Percentiles rank a stretch among this genome's conserved stretches.
Conservation (phyloP, 2,329 filamentous ascomycete species). For the Scytalidium lignicola region DNA sequence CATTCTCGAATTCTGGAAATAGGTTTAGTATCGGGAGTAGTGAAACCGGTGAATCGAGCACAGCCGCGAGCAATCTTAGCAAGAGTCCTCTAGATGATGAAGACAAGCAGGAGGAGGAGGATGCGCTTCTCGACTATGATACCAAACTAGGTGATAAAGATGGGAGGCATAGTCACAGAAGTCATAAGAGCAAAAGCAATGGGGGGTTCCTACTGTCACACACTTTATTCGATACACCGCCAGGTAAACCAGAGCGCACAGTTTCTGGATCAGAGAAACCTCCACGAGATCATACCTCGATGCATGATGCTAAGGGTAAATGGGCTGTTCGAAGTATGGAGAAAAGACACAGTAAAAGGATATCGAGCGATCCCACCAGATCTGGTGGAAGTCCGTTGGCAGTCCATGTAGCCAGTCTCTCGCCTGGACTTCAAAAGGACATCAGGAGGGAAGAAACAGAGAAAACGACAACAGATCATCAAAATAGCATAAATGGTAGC, state of each 20-base stretch:
- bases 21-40: constrained; percentile 33
- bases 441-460: neutral
- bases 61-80: constrained; percentile 24
- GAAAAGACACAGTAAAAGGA: constrained; percentile 17
- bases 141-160: constrained; percentile 9
- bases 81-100: constrained; percentile 1
- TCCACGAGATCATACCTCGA: constrained; percentile 13
- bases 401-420: constrained; percentile 15
- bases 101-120: constrained; percentile 2
- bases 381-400: constrained; percentile 22
- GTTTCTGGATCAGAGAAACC: constrained; percentile 4
- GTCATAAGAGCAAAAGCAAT: constrained; percentile 21
- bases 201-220: constrained; percentile 27
- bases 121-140: neutral
- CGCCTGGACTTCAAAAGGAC: constrained; percentile 4
- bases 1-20: constrained; percentile 15
- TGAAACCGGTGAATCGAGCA: constrained; percentile 42
- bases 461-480: neutral
- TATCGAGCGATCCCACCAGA: constrained; percentile 15
- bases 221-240: constrained; percentile 15
- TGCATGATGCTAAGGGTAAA: constrained; percentile 22
- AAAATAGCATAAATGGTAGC: neutral
- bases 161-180: constrained; percentile 20
- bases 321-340: constrained; percentile 11
- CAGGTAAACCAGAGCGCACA: constrained; percentile 1